A percentile compares a stretch with the other conserved stretches of the same genome.
Evolutionary conservation across 2,329 filamentous ascomycete species (phyloP).

Genomic region (Aspergillus ibericus): DNA sequence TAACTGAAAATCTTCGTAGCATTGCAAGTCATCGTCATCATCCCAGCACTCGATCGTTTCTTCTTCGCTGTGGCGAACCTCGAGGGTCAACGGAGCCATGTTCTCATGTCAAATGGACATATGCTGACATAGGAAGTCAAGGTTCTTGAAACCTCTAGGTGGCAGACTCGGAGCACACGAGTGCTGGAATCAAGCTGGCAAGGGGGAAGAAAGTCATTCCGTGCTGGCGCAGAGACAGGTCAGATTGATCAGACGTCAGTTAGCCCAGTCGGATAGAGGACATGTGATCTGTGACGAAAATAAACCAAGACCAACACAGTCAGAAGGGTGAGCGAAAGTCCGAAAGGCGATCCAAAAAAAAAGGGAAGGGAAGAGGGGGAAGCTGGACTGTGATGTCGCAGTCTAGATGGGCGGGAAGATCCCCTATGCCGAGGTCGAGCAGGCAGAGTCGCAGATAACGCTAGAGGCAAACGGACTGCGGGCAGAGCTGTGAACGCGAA

Average conservation of each 20-base stretch:
- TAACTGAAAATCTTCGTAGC: constrained; percentile 48
- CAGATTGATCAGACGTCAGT: background rate
- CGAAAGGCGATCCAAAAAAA: background rate
- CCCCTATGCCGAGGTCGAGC: background rate
- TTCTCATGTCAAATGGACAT: background rate
- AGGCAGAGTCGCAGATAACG: background rate
- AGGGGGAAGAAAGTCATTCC: constrained; percentile 32
- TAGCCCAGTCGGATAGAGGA: background rate
- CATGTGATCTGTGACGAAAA: background rate
- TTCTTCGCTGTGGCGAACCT: constrained; percentile 34
- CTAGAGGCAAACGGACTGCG: background rate
- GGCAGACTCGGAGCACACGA: constrained; percentile 22
- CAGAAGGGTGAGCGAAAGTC: background rate
- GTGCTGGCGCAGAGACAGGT: constrained; percentile 11
- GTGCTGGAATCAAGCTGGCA: constrained; percentile 19
- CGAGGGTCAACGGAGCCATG: constrained; percentile 43
- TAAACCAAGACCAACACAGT: background rate
- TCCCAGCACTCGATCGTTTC: constrained; percentile 51
- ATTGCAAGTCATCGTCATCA: constrained; percentile 50
- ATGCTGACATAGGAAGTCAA: constrained; percentile 3
- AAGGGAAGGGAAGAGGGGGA: background rate
- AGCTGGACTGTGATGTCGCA: background rate
- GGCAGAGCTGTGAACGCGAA: constrained; percentile 11
- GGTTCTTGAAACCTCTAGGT: constrained; percentile 8
- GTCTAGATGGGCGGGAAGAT: background rate